Evolutionary conservation across 2,329 filamentous ascomycete species (phyloP), one percentile per base, ranked within the genome.

Genomic region (Trichoderma sp.): DNA sequence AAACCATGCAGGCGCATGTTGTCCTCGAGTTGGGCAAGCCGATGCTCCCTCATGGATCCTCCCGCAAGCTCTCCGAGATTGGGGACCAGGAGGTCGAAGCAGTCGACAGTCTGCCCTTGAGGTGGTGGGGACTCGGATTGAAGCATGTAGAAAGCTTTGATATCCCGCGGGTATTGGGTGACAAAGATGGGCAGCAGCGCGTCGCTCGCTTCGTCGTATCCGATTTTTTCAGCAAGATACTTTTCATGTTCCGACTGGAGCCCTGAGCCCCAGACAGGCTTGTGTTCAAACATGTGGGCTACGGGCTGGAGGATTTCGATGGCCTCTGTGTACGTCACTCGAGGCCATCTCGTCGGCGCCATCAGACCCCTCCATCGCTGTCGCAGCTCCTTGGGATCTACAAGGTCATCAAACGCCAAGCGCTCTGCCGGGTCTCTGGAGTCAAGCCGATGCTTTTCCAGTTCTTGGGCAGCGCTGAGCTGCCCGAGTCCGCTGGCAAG

Each of bases 221-320:
- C 89, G 53, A 94, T 75, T 29, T 82, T 82, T 64, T 87, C 84
- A 57, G 95, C 93, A 64, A 99, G 85, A 77, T 89, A 97, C 76
- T 89, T 92, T 80, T 99, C 95, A 80, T 99, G 95, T 78, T 98
- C 94, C 2, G 94, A 90, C 74, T 95, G 92, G 34, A 99, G 84
- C 22, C 92, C 92, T 32, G 83, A 81, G 37, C 89, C 87, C 89
- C 93, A 95, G 3, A 81, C 81, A 4, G 93, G 92, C 56, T 82
- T 80, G 76, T 90, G 87, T 59, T 87, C 82, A 74, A 98, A 97
- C 7, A 83, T 77, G 35, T 82, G 76, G 53, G 85, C 81, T 17
- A 90, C 86, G 32, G 85, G 78, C 74, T 89, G 80, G 19, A 99
- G 85, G 34, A 87, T 77, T 50, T 88, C 79, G 69, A 98, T 89